Evolutionary conservation across 2,329 filamentous ascomycete genomes (phyloP), one percentile per base, ranked within the genome.

Genomic region (Talaromyces atroroseus): DNA sequence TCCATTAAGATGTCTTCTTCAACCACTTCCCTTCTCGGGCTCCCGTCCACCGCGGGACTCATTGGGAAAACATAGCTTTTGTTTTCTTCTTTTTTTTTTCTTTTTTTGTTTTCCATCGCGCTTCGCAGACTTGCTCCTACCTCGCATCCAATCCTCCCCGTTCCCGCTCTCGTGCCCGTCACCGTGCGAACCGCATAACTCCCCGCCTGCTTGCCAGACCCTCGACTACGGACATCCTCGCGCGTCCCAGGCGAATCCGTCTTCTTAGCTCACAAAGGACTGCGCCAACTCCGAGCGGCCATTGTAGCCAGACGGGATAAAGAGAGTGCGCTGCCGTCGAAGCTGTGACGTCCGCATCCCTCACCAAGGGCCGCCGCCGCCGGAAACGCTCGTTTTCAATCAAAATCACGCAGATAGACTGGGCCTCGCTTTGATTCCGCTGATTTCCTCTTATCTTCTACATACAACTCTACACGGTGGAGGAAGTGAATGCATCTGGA

Each of bases 21-120:
- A 59, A 68, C 62, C 62, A 60, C 61, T 63, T 62, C 64, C 65
- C 64, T 64, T 63, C 60, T 66, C 62, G 66, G 65, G 66, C 68
- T 69, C 71, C 73, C 73, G 71, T 74, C 71, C 67, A 62, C 65
- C 63, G 67, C 72, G 74, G 74, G 73, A 72, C 70, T 77, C 71
- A 76, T 74, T 66, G 70, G 68, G 67, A 66, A 71, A 61, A 73
- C 67, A 64, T 72, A 69, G 46, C 65, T 44, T 65, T 58, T 52
- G 2, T 52, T 34, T 29, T 54, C n/a, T n/a, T n/a, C n/a, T n/a
- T n/a, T n/a, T n/a, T n/a, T n/a, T n/a, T n/a, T n/a, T n/a, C n/a
- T n/a, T n/a, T n/a, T n/a, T n/a, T n/a, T n/a, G n/a, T 62, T 29
- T 49, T 57, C 47, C 34, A 57, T 61, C 54, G 52, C 56, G 54